These are phyloP conservation scores for Ceratobasidium sp. DNA, from an alignment of 1,284 basidiomycete species.

Conservation along the genomic window DNA sequence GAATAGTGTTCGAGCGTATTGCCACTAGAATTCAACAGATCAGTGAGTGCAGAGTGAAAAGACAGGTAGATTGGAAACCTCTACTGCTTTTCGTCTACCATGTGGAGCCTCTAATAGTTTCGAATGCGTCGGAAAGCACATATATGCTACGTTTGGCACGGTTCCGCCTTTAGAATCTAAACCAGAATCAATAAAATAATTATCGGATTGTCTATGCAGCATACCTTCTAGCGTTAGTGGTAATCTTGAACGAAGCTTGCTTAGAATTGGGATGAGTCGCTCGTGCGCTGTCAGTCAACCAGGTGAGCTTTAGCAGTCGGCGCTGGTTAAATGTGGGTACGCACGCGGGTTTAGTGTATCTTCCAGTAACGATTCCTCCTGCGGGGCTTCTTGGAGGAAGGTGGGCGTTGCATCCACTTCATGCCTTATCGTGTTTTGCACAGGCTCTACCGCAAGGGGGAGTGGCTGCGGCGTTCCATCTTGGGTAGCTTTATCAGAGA, in stretches of 20 bases:
- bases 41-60: neutral
- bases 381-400: neutral
- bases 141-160: slow-evolving; percentile 9
- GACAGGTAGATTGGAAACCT: neutral
- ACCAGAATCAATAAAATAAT: neutral
- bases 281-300: slow-evolving; percentile 16
- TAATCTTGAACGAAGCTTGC: slow-evolving; percentile 26
- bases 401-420: neutral
- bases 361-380: neutral
- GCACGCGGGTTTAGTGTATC: slow-evolving; percentile 2
- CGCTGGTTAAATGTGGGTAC: neutral
- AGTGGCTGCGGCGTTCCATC: neutral
- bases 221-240: slow-evolving; percentile 34
- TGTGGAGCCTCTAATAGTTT: slow-evolving; percentile 32
- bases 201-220: neutral
- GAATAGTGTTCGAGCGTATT: slow-evolving; percentile 25
- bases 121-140: slow-evolving; percentile 20
- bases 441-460: neutral
- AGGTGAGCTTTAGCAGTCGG: neutral
- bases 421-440: neutral
- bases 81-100: slow-evolving; percentile 38
- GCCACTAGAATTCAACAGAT: slow-evolving; percentile 11
- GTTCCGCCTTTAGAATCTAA: slow-evolving; percentile 13
- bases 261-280: slow-evolving; percentile 28
- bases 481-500: slow-evolving; percentile 3